Evolutionary conservation across 306 rosid genomes (phyloP).

Genomic region (Sindora glabra): DNA sequence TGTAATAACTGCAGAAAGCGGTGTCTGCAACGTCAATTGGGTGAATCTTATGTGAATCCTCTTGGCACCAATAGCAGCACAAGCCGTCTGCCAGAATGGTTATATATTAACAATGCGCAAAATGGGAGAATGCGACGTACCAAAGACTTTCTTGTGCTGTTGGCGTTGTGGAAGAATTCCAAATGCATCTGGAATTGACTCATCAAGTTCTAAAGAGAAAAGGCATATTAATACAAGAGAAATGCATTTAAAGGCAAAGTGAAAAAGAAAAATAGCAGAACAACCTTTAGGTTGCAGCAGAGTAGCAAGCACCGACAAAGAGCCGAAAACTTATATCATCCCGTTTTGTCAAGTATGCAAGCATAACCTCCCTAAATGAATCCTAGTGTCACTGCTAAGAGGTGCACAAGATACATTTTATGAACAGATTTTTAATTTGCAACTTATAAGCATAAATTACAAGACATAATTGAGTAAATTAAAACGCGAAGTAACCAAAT

Average conservation of each 20-base stretch:
- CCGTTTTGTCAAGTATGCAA: slow-evolving; percentile 60
- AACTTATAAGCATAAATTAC: background rate
- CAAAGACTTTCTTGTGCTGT: slow-evolving; percentile 82
- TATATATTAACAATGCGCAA: background rate
- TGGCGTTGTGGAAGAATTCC: slow-evolving; percentile 96
- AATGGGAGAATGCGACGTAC: slow-evolving; percentile 35
- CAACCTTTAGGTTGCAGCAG: slow-evolving; percentile 92
- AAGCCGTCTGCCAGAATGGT: slow-evolving; percentile 9
- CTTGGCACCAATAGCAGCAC: background rate
- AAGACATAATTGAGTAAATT: too few species aligned
- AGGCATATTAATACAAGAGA: slow-evolving; percentile 20
- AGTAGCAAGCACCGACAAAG: slow-evolving; percentile 64
- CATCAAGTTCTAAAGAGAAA: slow-evolving; percentile 67
- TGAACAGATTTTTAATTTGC: background rate
- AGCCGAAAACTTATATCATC: slow-evolving; percentile 71
- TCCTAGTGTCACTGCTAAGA: slow-evolving; percentile 6
- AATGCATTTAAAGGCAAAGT: too few species aligned
- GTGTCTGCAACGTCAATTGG: background rate
- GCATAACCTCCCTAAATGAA: slow-evolving; percentile 64
- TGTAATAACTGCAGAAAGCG: too few species aligned
- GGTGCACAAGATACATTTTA: background rate
- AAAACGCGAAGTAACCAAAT: too few species aligned
- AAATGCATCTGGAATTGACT: slow-evolving; percentile 80
- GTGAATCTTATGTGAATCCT: background rate
- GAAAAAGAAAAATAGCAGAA: too few species aligned